These are phyloP conservation scores for Ganoderma multipileum DNA, from an alignment of 1,284 basidiomycete species.

Conservation along the genomic window DNA sequence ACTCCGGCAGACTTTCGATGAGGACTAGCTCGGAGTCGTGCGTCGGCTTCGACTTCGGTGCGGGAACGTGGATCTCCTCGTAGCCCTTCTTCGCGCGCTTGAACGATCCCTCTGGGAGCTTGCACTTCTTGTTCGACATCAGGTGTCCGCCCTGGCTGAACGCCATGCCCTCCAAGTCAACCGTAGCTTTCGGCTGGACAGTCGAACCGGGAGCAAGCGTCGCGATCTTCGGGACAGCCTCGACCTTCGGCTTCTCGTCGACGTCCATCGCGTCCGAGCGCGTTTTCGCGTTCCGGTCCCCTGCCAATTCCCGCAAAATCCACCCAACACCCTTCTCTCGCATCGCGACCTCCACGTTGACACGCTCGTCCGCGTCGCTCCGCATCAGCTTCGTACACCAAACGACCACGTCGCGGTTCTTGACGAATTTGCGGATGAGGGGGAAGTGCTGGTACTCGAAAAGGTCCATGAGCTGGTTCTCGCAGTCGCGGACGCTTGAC, in stretches of 20 bases:
- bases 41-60: constrained; percentile 83
- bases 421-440: constrained; percentile 90
- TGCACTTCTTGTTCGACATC: constrained; percentile 99
- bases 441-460: constrained; percentile 96
- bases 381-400: constrained; percentile 98
- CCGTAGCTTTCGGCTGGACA: constrained; percentile 83
- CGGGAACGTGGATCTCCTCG: constrained; percentile 98
- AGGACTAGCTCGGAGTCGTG: constrained; percentile 79
- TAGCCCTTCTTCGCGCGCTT: constrained; percentile 97
- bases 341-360: constrained; percentile 98
- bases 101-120: constrained; percentile 97
- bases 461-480: constrained; percentile 97
- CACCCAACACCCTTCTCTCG: constrained; percentile 96
- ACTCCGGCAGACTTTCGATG: constrained; percentile 80
- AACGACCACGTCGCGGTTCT: constrained; percentile 95
- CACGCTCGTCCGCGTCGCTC: constrained; percentile 87
- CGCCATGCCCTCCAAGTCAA: constrained; percentile 95
- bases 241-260: constrained; percentile 57
- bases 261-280: constrained; percentile 80
- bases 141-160: constrained; percentile 96
- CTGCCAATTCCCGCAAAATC: constrained; percentile 90
- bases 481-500: constrained; percentile 90
- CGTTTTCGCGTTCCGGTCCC: constrained; percentile 71
- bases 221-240: constrained; percentile 81
- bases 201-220: constrained; percentile 91